These are phyloP conservation scores for Zygotorulaspora florentina DNA, from an alignment of 805 yeast species.

Conservation along the genomic window DNA sequence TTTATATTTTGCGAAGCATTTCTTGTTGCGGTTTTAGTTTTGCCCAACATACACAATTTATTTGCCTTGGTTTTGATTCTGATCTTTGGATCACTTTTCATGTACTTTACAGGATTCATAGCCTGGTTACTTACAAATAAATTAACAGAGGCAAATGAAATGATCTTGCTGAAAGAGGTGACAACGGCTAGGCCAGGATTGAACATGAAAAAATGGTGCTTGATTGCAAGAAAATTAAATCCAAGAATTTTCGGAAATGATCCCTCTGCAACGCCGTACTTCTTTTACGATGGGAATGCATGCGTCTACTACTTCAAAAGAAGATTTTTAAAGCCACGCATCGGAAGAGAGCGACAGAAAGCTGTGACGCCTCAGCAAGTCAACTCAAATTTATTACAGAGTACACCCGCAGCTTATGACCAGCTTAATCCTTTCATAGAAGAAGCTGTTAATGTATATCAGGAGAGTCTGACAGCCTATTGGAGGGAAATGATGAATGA, in stretches of 20 bases:
- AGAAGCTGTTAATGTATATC: slow-evolving; percentile 5
- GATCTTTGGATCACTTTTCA: too few species aligned
- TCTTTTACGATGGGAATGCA: slow-evolving; percentile 12
- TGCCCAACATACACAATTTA: too few species aligned
- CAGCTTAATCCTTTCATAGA: slow-evolving; percentile 1
- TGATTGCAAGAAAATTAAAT: slow-evolving; percentile 8
- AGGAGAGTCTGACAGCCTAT: slow-evolving; percentile 4
- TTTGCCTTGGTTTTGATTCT: too few species aligned
- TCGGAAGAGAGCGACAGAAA: neutral
- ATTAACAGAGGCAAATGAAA: neutral
- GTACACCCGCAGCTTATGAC: neutral
- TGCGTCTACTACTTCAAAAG: slow-evolving; percentile 5
- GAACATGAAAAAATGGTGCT: slow-evolving; percentile 7
- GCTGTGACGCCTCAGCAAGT: neutral
- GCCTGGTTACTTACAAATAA: too few species aligned
- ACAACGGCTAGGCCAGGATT: slow-evolving; percentile 5
- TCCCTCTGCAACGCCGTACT: slow-evolving; percentile 10
- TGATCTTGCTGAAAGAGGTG: neutral
- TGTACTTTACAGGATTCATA: too few species aligned
- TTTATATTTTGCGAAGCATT: neutral
- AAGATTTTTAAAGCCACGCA: slow-evolving; percentile 3
- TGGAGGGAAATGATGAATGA: slow-evolving; percentile 3
- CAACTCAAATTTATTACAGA: neutral
- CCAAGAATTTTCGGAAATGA: slow-evolving; percentile 4
- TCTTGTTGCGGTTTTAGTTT: neutral